A percentile compares a stretch with the other conserved stretches of the same genome.
Evolutionary conservation across 805 yeast species (phyloP).

Genomic region (Zygotorulaspora chibaensis): DNA sequence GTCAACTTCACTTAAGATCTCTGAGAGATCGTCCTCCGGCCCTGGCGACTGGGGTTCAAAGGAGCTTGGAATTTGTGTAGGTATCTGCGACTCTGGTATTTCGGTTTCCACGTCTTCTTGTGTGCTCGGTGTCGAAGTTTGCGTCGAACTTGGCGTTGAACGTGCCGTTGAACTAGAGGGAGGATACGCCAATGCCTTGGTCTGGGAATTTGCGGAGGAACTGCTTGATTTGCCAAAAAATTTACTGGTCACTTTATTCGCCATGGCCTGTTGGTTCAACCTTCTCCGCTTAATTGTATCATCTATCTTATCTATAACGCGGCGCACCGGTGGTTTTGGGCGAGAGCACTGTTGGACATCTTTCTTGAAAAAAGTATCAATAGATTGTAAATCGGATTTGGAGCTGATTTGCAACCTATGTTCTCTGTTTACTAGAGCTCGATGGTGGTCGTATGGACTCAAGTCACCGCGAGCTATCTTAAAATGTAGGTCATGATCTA

Average conservation of each 20-base stretch:
- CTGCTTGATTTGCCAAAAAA: slow-evolving; percentile 9
- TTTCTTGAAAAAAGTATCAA: slow-evolving; percentile 24
- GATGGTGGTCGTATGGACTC: slow-evolving; percentile 49
- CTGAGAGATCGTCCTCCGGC: slow-evolving; percentile 18
- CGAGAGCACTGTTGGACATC: background rate
- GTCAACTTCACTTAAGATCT: slow-evolving; percentile 20
- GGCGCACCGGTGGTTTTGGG: background rate
- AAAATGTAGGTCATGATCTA: slow-evolving; percentile 46
- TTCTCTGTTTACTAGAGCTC: slow-evolving; percentile 35
- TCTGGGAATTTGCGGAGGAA: background rate
- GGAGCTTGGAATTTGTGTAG: slow-evolving; percentile 27
- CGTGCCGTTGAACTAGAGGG: background rate
- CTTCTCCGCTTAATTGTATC: slow-evolving; percentile 24
- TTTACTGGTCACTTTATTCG: slow-evolving; percentile 10
- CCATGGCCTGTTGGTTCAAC: slow-evolving; percentile 8
- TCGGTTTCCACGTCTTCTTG: slow-evolving; percentile 22
- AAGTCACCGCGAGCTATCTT: slow-evolving; percentile 60
- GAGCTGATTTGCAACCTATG: slow-evolving; percentile 26
- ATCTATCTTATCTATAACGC: slow-evolving; percentile 18
- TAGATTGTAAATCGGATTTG: slow-evolving; percentile 21
- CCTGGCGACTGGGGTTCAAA: slow-evolving; percentile 4
- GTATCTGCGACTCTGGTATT: slow-evolving; percentile 26
- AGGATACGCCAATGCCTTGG: background rate
- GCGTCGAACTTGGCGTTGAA: background rate
- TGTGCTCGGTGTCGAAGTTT: background rate